Percentiles rank a stretch among this genome's conserved stretches.
These are phyloP conservation scores for Bromus sterilis DNA, from an alignment of 176 grass and related monocot genomes.

Conservation along the genomic window DNA sequence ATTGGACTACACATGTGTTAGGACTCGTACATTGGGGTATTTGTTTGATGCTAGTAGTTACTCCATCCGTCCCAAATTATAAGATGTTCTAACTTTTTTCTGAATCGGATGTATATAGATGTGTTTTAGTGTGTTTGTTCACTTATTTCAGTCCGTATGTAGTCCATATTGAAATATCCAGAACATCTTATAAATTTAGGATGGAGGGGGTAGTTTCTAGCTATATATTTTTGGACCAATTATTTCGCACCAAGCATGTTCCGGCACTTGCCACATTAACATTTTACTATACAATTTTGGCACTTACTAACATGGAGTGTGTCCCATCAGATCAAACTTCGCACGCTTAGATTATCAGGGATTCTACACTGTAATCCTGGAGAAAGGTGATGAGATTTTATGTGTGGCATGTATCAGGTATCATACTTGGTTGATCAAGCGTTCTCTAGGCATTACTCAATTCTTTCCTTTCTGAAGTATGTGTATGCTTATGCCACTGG, in stretches of 20 bases:
- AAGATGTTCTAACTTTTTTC: too few species aligned
- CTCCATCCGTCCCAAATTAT: too few species aligned
- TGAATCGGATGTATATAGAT: too few species aligned
- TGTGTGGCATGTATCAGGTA: conserved; percentile 70
- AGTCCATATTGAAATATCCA: too few species aligned
- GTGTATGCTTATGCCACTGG: background rate
- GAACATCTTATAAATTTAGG: too few species aligned
- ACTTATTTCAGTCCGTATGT: too few species aligned
- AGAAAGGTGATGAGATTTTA: conserved; percentile 65
- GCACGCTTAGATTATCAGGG: conserved; percentile 60
- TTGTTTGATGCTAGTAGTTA: background rate
- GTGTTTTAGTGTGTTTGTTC: too few species aligned
- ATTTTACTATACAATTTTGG: background rate
- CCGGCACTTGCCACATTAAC: background rate
- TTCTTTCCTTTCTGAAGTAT: background rate
- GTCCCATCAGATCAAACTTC: conserved; percentile 59
- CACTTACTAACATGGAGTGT: background rate
- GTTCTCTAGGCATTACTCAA: background rate
- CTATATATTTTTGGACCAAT: background rate
- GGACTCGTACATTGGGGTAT: background rate
- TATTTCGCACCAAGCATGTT: background rate
- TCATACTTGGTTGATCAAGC: background rate
- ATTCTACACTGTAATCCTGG: conserved; percentile 71
- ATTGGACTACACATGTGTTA: background rate
- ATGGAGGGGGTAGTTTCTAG: too few species aligned